Evolutionary conservation across 352 stramenopile genomes (phyloP).

Genomic region (Phytophthora megakarya): DNA sequence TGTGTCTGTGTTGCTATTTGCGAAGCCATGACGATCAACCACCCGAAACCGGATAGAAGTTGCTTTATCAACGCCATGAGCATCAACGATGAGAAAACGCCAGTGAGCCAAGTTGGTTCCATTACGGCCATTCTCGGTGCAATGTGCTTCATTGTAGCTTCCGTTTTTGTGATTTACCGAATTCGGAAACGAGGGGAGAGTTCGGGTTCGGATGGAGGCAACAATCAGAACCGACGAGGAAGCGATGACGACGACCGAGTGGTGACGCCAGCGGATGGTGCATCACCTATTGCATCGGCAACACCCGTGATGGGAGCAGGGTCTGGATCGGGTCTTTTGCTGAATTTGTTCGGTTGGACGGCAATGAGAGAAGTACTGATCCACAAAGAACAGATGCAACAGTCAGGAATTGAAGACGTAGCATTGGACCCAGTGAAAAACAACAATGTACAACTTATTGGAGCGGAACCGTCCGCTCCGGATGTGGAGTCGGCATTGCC

Average conservation of each 20-base stretch:
- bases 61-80: conserved; percentile 46
- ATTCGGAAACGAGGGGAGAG: conserved; percentile 45
- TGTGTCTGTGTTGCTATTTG: conserved; percentile 57
- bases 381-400: conserved; percentile 54
- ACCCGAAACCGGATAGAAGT: conserved; percentile 22
- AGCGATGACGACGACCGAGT: conserved; percentile 32
- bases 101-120: conserved; percentile 30
- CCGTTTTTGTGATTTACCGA: conserved; percentile 57
- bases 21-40: conserved; percentile 34
- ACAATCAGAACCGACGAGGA: conserved; percentile 22
- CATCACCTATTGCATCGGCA: conserved; percentile 39
- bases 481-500: conserved; percentile 29
- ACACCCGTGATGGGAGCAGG: conserved; percentile 33
- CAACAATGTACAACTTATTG: conserved; percentile 56
- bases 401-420: conserved; percentile 37
- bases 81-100: conserved; percentile 23
- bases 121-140: conserved; percentile 45
- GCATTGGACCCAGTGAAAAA: conserved; percentile 43
- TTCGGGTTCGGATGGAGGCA: conserved; percentile 11
- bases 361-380: conserved; percentile 57
- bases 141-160: conserved; percentile 52
- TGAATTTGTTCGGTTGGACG: conserved; percentile 69
- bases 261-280: conserved; percentile 33
- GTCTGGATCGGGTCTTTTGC: conserved; percentile 34
- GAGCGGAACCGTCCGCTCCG: conserved; percentile 39